Evolutionary conservation across 129 eudicot species (phyloP).

Genomic region (Escallonia herrerae): DNA sequence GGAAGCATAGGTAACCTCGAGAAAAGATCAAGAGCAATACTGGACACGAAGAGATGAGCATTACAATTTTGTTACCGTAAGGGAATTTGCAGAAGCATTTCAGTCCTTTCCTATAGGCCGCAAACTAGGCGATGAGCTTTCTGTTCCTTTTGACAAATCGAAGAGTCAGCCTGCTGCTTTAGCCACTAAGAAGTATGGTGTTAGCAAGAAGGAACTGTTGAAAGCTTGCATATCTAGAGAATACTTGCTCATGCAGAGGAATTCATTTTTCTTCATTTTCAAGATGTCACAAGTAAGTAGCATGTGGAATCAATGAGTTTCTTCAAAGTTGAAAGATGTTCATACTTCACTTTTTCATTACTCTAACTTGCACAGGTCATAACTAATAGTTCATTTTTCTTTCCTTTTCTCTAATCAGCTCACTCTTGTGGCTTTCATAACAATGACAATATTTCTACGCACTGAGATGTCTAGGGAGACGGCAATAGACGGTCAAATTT

Average conservation of each 20-base stretch:
- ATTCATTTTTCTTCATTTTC: constrained; percentile 75
- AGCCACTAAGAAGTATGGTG: constrained; percentile 68
- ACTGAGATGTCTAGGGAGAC: constrained; percentile 63
- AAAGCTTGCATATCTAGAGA: constrained; percentile 87
- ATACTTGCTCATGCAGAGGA: constrained; percentile 78
- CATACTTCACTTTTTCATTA: too few species aligned
- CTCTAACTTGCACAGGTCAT: background rate
- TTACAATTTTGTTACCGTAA: constrained; percentile 43
- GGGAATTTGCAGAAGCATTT: constrained; percentile 83
- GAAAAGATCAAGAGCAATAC: constrained; percentile 75
- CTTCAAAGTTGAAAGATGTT: background rate
- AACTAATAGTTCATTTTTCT: background rate
- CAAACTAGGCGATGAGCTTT: constrained; percentile 67
- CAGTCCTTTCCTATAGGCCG: constrained; percentile 80
- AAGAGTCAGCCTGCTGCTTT: constrained; percentile 84
- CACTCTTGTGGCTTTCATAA: constrained; percentile 47
- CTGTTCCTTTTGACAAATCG: constrained; percentile 69
- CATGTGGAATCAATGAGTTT: too few species aligned
- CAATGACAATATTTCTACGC: constrained; percentile 66
- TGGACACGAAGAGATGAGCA: constrained; percentile 50
- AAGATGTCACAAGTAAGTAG: constrained; percentile 53
- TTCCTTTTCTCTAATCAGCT: constrained; percentile 35
- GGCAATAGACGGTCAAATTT: constrained; percentile 49
- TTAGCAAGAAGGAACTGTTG: constrained; percentile 62
- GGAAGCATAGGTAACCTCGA: constrained; percentile 57